Percentiles rank a stretch among this genome's conserved stretches.
Conservation (phyloP, 768 basidiomycete genomes). For the Russula sp. region DNA sequence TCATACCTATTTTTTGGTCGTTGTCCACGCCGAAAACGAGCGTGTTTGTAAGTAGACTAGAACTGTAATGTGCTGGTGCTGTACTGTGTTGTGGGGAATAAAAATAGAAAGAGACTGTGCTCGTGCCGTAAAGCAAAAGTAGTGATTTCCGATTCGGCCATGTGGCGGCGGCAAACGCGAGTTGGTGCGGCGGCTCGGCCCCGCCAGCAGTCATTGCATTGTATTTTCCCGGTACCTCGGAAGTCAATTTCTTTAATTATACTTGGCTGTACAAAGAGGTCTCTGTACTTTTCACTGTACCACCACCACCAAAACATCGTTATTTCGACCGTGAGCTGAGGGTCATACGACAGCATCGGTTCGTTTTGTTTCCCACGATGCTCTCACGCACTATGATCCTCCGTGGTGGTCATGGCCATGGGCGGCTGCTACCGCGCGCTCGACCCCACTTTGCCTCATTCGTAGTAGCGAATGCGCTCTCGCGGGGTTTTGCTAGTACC, state of each 20-base stretch:
- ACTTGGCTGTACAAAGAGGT: too few species aligned
- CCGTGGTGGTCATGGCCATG: neutral
- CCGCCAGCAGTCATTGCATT: neutral
- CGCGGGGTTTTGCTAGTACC: slow-evolving; percentile 17
- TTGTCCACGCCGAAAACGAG: neutral
- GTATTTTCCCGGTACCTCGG: neutral
- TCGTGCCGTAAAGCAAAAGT: too few species aligned
- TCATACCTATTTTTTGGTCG: neutral
- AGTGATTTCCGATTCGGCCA: too few species aligned
- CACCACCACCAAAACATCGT: neutral
- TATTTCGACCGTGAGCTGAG: too few species aligned
- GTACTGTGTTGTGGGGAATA: too few species aligned
- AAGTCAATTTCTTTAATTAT: neutral
- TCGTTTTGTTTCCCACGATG: slow-evolving; percentile 19
- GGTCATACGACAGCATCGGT: too few species aligned
- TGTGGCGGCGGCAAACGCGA: too few species aligned
- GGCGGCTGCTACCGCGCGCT: slow-evolving; percentile 10
- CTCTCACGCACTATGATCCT: slow-evolving; percentile 6
- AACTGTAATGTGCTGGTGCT: neutral
- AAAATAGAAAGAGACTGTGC: too few species aligned
- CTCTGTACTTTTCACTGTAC: neutral
- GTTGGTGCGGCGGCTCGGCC: too few species aligned
- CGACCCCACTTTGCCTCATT: slow-evolving; percentile 1
- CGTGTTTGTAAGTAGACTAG: neutral
- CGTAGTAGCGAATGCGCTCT: neutral